Conservation (phyloP, 2,329 filamentous ascomycete species). For the Paecilomyces niveus region DNA sequence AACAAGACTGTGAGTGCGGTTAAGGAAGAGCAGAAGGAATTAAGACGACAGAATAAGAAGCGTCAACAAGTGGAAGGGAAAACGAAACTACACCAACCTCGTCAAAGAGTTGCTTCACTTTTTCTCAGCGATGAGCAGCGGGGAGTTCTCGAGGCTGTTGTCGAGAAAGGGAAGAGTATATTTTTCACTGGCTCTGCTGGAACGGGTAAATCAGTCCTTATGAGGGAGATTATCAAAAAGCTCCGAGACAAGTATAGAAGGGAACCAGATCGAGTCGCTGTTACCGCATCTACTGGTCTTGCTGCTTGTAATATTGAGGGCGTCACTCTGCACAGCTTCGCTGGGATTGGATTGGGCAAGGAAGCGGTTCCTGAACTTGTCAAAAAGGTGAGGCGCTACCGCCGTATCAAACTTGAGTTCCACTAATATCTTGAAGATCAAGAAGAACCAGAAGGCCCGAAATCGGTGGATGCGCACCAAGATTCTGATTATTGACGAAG, state of each 20-base stretch:
- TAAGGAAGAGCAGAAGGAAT: slow-evolving; percentile 69
- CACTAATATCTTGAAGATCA: slow-evolving; percentile 47
- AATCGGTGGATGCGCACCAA: slow-evolving; percentile 84
- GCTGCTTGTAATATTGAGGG: slow-evolving; percentile 96
- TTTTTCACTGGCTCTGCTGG: slow-evolving; percentile 97
- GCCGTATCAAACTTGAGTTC: background rate
- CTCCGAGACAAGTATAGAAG: slow-evolving; percentile 67
- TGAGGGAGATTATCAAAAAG: slow-evolving; percentile 81
- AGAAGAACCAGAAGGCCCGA: slow-evolving; percentile 78
- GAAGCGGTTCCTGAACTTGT: slow-evolving; percentile 73
- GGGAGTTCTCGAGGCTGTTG: slow-evolving; percentile 74
- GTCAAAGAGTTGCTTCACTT: slow-evolving; percentile 46
- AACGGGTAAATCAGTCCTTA: slow-evolving; percentile 93
- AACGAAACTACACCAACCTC: slow-evolving; percentile 29
- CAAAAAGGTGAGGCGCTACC: slow-evolving; percentile 53
- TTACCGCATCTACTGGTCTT: slow-evolving; percentile 91
- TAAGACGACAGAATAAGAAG: slow-evolving; percentile 54
- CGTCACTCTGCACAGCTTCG: slow-evolving; percentile 91
- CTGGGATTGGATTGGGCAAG: slow-evolving; percentile 91
- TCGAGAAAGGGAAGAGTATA: slow-evolving; percentile 74
- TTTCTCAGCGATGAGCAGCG: slow-evolving; percentile 81
- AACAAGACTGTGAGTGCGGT: slow-evolving; percentile 66
- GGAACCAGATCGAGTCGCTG: slow-evolving; percentile 78
- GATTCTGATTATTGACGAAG: slow-evolving; percentile 83
- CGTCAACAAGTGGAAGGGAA: slow-evolving; percentile 40